These are phyloP conservation scores for Psidium guajava DNA, from an alignment of 345 rosid species.

Conservation along the genomic window DNA sequence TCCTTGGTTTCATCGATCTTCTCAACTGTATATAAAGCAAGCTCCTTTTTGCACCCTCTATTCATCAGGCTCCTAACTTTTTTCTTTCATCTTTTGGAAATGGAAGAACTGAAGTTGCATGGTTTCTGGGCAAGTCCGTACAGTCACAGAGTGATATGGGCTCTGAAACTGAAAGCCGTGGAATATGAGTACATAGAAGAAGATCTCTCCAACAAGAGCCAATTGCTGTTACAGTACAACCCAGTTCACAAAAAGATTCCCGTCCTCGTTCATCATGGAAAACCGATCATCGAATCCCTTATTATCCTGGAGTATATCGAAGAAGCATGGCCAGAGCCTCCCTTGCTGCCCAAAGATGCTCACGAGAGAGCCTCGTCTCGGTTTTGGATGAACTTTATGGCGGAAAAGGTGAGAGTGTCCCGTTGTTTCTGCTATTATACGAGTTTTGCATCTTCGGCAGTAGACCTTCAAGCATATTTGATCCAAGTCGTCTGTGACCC, in stretches of 20 bases:
- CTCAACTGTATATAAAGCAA: neutral
- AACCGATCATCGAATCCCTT: conserved; percentile 20
- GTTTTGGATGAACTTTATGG: conserved; percentile 19
- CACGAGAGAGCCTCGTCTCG: neutral
- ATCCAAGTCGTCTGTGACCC: neutral
- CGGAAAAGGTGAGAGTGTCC: conserved; percentile 13
- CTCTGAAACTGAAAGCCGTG: conserved; percentile 21
- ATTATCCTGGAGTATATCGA: conserved; percentile 21
- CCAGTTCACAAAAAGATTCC: conserved; percentile 28
- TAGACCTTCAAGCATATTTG: neutral
- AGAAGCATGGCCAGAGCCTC: conserved; percentile 17
- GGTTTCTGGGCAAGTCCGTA: conserved; percentile 20
- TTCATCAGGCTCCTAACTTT: neutral
- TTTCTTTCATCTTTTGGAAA: neutral
- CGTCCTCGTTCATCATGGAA: conserved; percentile 19
- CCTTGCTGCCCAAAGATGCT: neutral
- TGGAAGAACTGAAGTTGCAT: conserved; percentile 12
- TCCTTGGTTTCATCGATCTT: neutral
- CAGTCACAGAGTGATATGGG: conserved; percentile 17
- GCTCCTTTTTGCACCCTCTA: neutral
- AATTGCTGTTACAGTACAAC: conserved; percentile 11
- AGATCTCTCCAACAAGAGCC: conserved; percentile 19
- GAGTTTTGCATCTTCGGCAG: neutral
- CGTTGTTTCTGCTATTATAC: neutral
- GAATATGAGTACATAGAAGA: conserved; percentile 8